These are phyloP conservation scores for Tricholoma furcatifolium DNA, from an alignment of 768 basidiomycete species.

Conservation along the genomic window DNA sequence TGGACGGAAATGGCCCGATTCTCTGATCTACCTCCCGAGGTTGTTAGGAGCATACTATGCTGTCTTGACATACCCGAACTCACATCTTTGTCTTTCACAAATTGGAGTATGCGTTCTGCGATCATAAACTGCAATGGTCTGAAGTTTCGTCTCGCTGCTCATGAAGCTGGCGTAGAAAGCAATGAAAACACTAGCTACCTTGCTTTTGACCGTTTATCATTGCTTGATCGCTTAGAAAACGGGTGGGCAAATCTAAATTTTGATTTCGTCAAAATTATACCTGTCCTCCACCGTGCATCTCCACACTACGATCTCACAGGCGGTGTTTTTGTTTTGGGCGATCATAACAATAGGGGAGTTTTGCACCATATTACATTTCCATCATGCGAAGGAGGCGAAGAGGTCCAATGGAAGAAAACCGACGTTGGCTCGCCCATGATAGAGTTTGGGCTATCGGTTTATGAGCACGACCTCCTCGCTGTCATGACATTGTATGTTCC, in stretches of 20 bases:
- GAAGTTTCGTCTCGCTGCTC: neutral
- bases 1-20: too few species aligned
- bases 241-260: neutral
- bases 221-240: neutral
- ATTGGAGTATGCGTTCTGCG: neutral
- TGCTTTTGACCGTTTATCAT: neutral
- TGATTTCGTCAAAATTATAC: neutral
- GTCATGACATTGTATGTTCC: neutral
- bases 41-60: neutral
- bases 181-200: neutral
- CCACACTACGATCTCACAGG: slow-evolving; percentile 1
- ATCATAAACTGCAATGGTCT: neutral
- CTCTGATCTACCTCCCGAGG: too few species aligned
- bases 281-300: neutral
- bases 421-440: slow-evolving; percentile 27
- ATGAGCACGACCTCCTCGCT: slow-evolving; percentile 42
- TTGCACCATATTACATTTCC: neutral
- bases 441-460: slow-evolving; percentile 39
- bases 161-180: neutral
- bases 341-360: neutral
- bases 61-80: slow-evolving; percentile 1
- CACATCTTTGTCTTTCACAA: neutral
- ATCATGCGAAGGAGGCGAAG: too few species aligned
- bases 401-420: slow-evolving; percentile 26
- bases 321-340: neutral